Conservation (phyloP, 345 rosid genomes). For the Gossypioides kirkii region DNA sequence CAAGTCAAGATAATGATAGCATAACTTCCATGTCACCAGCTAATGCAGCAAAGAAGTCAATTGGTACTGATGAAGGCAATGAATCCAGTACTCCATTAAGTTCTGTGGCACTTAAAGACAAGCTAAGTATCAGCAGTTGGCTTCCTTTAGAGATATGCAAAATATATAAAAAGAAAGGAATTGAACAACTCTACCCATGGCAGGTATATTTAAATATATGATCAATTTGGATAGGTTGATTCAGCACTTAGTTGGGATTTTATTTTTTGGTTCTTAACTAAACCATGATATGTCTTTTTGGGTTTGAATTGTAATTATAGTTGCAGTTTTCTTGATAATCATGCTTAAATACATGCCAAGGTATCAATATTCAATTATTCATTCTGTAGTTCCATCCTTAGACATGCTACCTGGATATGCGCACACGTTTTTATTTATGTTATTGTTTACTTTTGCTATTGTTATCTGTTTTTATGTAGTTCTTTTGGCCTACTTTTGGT, state of each 20-base stretch:
- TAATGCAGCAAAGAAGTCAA: conserved; percentile 29
- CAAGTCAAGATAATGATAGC: conserved; percentile 28
- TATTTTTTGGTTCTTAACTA: background rate
- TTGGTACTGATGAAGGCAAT: conserved; percentile 30
- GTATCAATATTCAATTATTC: background rate
- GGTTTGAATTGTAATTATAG: background rate
- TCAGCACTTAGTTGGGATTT: background rate
- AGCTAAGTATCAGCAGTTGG: conserved; percentile 59
- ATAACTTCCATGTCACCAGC: conserved; percentile 29
- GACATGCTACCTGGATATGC: background rate
- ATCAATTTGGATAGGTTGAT: background rate
- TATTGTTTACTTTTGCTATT: background rate
- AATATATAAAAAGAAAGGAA: conserved; percentile 73
- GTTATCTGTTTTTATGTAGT: background rate
- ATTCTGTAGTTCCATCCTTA: background rate
- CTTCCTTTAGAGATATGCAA: conserved; percentile 79
- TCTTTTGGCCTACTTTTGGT: background rate
- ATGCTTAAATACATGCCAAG: background rate
- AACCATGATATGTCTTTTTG: background rate
- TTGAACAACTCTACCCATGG: conserved; percentile 82
- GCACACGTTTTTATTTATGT: background rate
- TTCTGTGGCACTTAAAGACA: conserved; percentile 39
- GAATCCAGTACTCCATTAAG: conserved; percentile 75
- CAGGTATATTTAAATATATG: conserved; percentile 50
- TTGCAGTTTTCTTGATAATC: background rate